Base-by-base conservation (phyloP, 768 basidiomycete species). In the Gelatoporia subvermispora region DNA sequence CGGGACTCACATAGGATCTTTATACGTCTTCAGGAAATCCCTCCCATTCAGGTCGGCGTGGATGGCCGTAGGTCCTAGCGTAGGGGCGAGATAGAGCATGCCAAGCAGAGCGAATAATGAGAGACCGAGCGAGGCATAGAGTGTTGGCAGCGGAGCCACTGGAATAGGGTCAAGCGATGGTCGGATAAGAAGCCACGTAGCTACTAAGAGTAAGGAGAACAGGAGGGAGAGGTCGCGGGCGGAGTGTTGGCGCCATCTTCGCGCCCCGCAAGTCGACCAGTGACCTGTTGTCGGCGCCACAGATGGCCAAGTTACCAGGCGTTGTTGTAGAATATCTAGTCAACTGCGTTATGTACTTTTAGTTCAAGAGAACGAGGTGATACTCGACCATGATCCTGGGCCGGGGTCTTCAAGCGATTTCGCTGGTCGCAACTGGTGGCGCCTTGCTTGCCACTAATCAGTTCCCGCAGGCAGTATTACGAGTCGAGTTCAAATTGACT, bases 21-120 rank as follows among this genome's bases (percentile, higher is more conserved):
- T 70, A 59, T 89, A 87, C 10, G 75, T 79, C 66, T 99, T 98
- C 43, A 96, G 74, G 51, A 96, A 68, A 66, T 99, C 96, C 52
- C 75, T 76, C 18, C 96, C 96, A 58, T 82, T 85, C 46, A 99
- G 70, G 41, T 88, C 83, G 2, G 91, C 92, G 37, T 76, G 78
- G 21, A 92, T 71, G 62, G 98, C 94, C 0, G 80, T 77, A 0
- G 82, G 81, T 0, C 87, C 88, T 13, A 99, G 76, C 0, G 79
- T 76, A n/a, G 94, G 95, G 24, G 97, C 76, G 37, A 92, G 76
- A 59, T 83, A 81, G 11, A 90, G 61, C 1, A 88, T 83, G 2
- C 81, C 79, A 10, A 91, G 61, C 48, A 95, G 85, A 0, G 93
- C 91, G 52, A 93, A 74, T 41, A 95, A 66, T 1, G 90, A 85